phyloP scores from a whole-genome alignment of 768 basidiomycete genomes.

The Boletus edulis region DNA sequence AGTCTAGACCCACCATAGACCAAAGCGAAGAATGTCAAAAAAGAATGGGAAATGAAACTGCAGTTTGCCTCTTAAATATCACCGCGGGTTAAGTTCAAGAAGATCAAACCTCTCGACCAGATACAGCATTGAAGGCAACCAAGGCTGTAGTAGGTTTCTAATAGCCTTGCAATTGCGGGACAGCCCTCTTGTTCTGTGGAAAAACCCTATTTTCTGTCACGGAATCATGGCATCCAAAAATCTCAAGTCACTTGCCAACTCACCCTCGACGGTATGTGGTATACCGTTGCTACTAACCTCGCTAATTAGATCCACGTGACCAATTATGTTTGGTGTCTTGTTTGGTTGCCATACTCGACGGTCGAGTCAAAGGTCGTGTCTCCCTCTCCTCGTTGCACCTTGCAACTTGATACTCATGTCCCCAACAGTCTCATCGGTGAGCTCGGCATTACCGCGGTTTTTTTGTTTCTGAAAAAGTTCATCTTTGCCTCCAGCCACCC shows the following conservation, averaged over 20 bases:
- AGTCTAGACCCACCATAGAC: slow-evolving; percentile 9
- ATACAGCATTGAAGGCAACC: no score
- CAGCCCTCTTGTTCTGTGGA: no score
- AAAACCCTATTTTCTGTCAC: no score
- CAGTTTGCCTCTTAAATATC: not conserved
- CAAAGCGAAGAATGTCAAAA: not conserved
- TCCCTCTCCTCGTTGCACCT: not conserved
- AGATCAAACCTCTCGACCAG: no score
- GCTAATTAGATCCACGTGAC: slow-evolving; percentile 4
- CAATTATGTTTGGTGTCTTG: slow-evolving; percentile 2
- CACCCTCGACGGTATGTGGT: no score
- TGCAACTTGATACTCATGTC: not conserved
- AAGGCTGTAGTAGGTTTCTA: no score
- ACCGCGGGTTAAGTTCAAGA: not conserved
- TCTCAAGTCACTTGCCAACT: no score
- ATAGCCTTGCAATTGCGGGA: no score
- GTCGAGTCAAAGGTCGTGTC: not conserved
- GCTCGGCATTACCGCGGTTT: not conserved
- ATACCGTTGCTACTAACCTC: no score
- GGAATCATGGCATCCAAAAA: no score
- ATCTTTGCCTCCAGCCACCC: not conserved
- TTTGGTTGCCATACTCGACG: not conserved
- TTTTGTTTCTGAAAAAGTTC: not conserved
- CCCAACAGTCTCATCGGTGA: not conserved
- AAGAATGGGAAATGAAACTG: not conserved